Evolutionary conservation across 495 filamentous ascomycete genomes (phyloP).

Genomic region (Aspergillus kassunensis): DNA sequence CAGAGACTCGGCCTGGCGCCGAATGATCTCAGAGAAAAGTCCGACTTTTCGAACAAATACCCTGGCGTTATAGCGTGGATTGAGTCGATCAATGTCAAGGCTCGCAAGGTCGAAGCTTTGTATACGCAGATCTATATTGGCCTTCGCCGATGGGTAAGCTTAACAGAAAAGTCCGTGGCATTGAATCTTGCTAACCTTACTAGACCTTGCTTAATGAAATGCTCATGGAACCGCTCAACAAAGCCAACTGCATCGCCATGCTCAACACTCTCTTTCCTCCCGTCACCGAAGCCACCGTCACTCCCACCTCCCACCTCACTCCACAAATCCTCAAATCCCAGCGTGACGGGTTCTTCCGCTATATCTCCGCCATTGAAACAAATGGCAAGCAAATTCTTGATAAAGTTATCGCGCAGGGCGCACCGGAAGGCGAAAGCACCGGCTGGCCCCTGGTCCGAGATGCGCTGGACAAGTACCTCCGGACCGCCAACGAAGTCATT

Average conservation of each 20-base stretch:
- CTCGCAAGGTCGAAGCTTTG: slow-evolving; percentile 53
- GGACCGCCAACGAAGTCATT: slow-evolving; percentile 55
- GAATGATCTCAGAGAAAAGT: slow-evolving; percentile 34
- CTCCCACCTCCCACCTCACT: slow-evolving; percentile 54
- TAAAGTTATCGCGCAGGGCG: slow-evolving; percentile 51
- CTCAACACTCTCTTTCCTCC: slow-evolving; percentile 74
- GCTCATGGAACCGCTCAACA: slow-evolving; percentile 59
- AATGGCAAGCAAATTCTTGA: slow-evolving; percentile 54
- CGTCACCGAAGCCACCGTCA: slow-evolving; percentile 38
- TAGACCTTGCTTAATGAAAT: slow-evolving; percentile 71
- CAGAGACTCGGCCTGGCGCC: slow-evolving; percentile 41
- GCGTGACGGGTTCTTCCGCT: slow-evolving; percentile 63
- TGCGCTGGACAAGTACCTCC: slow-evolving; percentile 58
- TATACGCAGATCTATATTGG: slow-evolving; percentile 66
- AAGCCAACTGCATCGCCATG: slow-evolving; percentile 69
- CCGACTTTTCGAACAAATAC: slow-evolving; percentile 40
- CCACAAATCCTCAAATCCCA: slow-evolving; percentile 51
- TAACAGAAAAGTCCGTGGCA: neutral
- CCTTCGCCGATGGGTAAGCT: slow-evolving; percentile 64
- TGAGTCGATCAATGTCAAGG: slow-evolving; percentile 48
- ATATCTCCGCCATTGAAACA: slow-evolving; percentile 57
- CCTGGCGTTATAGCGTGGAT: slow-evolving; percentile 56
- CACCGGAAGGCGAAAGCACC: slow-evolving; percentile 44
- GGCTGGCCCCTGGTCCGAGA: slow-evolving; percentile 56
- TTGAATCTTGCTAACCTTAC: slow-evolving; percentile 16